Evolutionary conservation across 495 filamentous ascomycete genomes (phyloP).

Genomic region (Penicillium desertorum): DNA sequence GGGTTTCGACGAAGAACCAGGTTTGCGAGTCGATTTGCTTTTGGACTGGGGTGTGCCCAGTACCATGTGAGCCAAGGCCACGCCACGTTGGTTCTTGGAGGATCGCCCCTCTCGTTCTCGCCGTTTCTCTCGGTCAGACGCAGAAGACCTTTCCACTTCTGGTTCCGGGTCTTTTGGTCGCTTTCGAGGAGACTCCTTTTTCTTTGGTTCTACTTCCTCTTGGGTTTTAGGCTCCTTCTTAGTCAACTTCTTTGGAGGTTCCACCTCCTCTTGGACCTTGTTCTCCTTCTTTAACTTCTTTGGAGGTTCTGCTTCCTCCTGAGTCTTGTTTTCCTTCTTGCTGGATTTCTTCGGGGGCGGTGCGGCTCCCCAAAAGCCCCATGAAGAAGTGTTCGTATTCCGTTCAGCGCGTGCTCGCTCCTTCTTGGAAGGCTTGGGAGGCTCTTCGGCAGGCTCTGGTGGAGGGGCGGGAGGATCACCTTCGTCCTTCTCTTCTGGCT

Average conservation of each 20-base stretch:
- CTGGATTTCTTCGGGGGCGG: conserved; percentile 50
- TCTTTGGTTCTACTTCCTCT: conserved; percentile 29
- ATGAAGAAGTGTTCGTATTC: conserved; percentile 46
- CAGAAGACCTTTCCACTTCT: conserved; percentile 53
- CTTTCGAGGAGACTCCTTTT: conserved; percentile 24
- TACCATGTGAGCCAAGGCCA: conserved; percentile 54
- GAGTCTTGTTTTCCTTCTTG: conserved; percentile 41
- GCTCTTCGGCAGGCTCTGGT: conserved; percentile 44
- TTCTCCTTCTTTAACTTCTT: conserved; percentile 37
- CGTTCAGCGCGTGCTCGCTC: conserved; percentile 59
- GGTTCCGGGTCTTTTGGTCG: conserved; percentile 44
- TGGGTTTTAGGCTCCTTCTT: conserved; percentile 39
- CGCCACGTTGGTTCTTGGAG: conserved; percentile 46
- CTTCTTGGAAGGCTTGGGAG: conserved; percentile 53
- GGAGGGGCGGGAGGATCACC: conserved; percentile 54
- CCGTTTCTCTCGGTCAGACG: conserved; percentile 55
- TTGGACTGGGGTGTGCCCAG: conserved; percentile 49
- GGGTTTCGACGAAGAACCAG: conserved; percentile 33
- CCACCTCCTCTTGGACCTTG: conserved; percentile 36
- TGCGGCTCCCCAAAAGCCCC: conserved; percentile 59
- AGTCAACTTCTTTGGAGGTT: conserved; percentile 16
- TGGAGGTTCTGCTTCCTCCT: conserved; percentile 29
- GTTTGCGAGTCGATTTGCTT: conserved; percentile 50
- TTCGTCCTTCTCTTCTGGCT: conserved; percentile 25
- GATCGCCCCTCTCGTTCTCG: conserved; percentile 36